Evolutionary conservation across 1,139 yeast genomes (phyloP).

Genomic region (Kodamaea arcana): DNA sequence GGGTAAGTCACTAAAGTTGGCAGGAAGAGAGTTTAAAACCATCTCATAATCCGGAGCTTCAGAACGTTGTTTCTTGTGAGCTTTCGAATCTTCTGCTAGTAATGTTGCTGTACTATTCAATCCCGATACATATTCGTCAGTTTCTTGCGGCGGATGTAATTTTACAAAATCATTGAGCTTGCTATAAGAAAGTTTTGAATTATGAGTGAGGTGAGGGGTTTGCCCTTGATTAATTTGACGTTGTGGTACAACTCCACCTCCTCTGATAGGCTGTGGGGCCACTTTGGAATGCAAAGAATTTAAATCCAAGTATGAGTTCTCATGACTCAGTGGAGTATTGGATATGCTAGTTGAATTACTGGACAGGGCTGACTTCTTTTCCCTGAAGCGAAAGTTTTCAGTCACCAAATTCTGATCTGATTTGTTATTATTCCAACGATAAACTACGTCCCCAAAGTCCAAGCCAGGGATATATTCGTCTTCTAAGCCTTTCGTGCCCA

Average conservation of each 20-base stretch:
- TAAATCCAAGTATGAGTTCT: constrained; percentile 37
- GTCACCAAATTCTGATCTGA: background rate
- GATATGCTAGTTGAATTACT: constrained; percentile 15
- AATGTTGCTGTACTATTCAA: constrained; percentile 8
- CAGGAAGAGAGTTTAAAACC: constrained; percentile 48
- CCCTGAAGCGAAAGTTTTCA: background rate
- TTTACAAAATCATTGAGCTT: constrained; percentile 26
- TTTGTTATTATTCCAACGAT: constrained; percentile 29
- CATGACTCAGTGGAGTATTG: constrained; percentile 27
- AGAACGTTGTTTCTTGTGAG: constrained; percentile 18
- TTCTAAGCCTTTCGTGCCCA: constrained; percentile 43
- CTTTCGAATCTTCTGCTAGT: constrained; percentile 5
- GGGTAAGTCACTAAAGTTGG: constrained; percentile 59
- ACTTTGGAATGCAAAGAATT: constrained; percentile 46
- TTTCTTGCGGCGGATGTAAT: constrained; percentile 16
- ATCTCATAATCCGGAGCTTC: constrained; percentile 28
- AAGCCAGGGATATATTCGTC: constrained; percentile 73
- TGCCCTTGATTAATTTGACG: background rate
- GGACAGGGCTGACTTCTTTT: constrained; percentile 5
- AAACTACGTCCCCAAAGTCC: constrained; percentile 44
- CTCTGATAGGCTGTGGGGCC: constrained; percentile 41
- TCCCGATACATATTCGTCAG: background rate
- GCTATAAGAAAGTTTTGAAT: constrained; percentile 16
- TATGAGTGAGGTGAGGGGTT: constrained; percentile 6
- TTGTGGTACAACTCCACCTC: constrained; percentile 7